Evolutionary conservation across 2,329 filamentous ascomycete genomes (phyloP).

Genomic region (Aspergillus fructus): DNA sequence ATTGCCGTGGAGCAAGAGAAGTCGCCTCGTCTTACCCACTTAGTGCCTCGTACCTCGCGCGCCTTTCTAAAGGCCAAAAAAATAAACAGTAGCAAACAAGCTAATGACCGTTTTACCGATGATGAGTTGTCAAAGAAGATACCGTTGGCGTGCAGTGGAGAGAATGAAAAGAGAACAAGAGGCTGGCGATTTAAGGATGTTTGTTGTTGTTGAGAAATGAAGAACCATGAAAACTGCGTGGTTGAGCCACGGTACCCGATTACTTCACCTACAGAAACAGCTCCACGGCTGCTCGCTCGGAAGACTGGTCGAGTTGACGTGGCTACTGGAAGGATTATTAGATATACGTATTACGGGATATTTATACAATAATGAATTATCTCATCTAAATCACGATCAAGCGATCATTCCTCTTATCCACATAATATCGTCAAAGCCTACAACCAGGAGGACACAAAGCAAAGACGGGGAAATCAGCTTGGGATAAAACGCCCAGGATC

Average conservation of each 20-base stretch:
- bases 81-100: not conserved
- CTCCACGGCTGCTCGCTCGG: not conserved
- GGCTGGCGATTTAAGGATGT: not conserved
- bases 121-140: not conserved
- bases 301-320: not conserved
- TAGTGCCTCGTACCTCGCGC: constrained; percentile 2
- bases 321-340: not conserved
- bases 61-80: not conserved
- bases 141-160: not conserved
- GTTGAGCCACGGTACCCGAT: not conserved
- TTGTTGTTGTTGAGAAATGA: not conserved
- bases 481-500: constrained; percentile 1
- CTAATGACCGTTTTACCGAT: not conserved
- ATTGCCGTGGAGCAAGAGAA: not conserved
- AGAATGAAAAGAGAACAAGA: not conserved
- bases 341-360: not conserved
- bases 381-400: constrained; percentile 7
- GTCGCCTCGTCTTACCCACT: constrained; percentile 13
- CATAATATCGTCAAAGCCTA: constrained; percentile 24
- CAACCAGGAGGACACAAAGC: not conserved
- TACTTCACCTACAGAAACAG: constrained; percentile 1
- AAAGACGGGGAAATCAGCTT: constrained; percentile 2
- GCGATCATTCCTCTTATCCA: constrained; percentile 28
- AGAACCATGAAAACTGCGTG: not conserved
- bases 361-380: not conserved